These are phyloP conservation scores for Scenedesmus sp. DNA, from an alignment of 163 green algal genomes.

Conservation along the genomic window DNA sequence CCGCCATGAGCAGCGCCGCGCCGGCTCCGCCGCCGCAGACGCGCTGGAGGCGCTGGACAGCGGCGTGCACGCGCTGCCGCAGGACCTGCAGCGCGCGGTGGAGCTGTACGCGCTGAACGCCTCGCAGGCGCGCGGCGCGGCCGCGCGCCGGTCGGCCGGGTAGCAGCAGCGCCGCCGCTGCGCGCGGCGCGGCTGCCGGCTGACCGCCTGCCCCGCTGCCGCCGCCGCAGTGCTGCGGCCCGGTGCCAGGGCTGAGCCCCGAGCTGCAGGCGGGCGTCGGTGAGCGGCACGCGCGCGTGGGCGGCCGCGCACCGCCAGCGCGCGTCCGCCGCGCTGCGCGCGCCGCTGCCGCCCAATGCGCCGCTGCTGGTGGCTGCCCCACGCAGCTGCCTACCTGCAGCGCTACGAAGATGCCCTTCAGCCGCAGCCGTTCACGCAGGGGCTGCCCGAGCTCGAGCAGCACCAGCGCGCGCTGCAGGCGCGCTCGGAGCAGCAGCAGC, in stretches of 20 bases:
- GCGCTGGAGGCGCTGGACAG: constrained; percentile 1
- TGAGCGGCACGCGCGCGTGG: neutral
- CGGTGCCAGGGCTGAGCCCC: neutral
- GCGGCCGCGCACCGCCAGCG: neutral
- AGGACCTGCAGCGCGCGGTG: constrained; percentile 18
- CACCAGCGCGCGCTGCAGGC: neutral
- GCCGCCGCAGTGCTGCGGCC: neutral
- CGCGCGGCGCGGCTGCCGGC: neutral
- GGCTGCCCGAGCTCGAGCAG: neutral
- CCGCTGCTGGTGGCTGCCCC: neutral
- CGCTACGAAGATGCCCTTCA: constrained; percentile 2
- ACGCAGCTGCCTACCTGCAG: constrained; percentile 14
- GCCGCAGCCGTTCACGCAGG: neutral
- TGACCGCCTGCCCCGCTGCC: neutral
- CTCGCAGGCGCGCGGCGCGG: neutral
- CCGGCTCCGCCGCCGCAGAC: neutral
- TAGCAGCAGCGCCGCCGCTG: neutral
- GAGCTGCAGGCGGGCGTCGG: constrained; percentile 6
- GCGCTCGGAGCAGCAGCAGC: neutral
- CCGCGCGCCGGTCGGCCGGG: neutral
- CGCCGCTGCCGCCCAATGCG: no score
- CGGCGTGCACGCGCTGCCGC: neutral
- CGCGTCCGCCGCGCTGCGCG: neutral
- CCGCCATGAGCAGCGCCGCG: neutral
- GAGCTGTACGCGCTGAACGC: constrained; percentile 6